Base-by-base conservation (phyloP, 306 rosid species). In the Arachis stenosperma region DNA sequence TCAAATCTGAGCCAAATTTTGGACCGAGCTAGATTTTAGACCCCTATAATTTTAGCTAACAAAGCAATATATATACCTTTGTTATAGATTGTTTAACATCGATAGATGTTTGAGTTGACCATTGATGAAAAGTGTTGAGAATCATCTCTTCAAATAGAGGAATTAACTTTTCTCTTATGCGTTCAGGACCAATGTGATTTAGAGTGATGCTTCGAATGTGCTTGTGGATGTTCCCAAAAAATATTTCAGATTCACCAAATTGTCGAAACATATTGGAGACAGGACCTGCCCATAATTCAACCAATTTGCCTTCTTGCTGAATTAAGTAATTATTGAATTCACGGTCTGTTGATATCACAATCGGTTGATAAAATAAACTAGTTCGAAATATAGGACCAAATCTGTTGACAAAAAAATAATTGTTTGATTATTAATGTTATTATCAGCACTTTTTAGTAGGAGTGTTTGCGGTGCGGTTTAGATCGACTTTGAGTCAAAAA, bases 381-480 rank as follows among this genome's bases (percentile, higher is more conserved):
- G 69, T 64, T 43, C 53, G 69, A 64, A 64, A 64, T 2, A 64
- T 64, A 13, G 69, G 69, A 9, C 69, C 69, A 17, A n/a, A 64
- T 64, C 69, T 64, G 69, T 15, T 15, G 22, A 12, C 1, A 6
- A 17, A 42, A 40, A 52, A 52, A 52, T 52, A 33, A 33, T 33
- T 33, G 37, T 33, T 33, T 33, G 37, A 0, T 33, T 33, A 33
- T 22, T 22, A 22, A 22, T 22, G 27, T 22, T 22, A 22, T 22
- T 22, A 22, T 22, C 27, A 22, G 27, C 27, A 22, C 27, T 22
- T 1, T 22, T 22, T 22, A 22, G 1, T 22, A n/a, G n/a, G n/a
- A n/a, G n/a, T n/a, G n/a, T n/a, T n/a, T n/a, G n/a, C n/a, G n/a
- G n/a, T n/a, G n/a, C n/a, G n/a, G n/a, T n/a, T n/a, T n/a, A n/a